These are phyloP conservation scores for Colletotrichum lupini DNA, from an alignment of 2,329 filamentous ascomycete species.

Conservation along the genomic window DNA sequence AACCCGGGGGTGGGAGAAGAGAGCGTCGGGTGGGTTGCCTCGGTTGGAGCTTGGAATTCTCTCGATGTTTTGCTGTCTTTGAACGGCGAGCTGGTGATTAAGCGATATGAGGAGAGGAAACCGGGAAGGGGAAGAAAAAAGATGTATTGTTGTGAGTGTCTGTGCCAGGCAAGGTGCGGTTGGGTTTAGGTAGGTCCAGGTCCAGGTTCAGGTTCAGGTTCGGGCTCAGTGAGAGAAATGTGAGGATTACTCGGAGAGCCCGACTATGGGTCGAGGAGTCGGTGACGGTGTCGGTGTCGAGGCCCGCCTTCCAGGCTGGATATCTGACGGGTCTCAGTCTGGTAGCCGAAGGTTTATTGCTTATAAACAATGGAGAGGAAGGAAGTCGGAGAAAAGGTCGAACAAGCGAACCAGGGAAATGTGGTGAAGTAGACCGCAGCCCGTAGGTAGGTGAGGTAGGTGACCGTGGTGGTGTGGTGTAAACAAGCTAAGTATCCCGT, in stretches of 20 bases:
- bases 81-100: no score
- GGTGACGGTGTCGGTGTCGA: neutral
- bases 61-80: neutral
- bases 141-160: neutral
- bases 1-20: neutral
- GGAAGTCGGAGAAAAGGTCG: neutral
- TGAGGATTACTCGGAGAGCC: constrained; percentile 9
- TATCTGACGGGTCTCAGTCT: neutral
- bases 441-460: neutral
- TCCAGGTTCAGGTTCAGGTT: neutral
- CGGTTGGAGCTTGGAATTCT: constrained; percentile 7
- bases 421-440: neutral
- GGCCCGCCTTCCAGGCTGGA: neutral
- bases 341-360: neutral
- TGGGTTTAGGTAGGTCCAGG: neutral
- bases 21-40: constrained; percentile 13
- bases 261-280: constrained; percentile 2
- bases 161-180: neutral
- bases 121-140: neutral
- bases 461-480: neutral
- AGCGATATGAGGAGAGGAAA: neutral
- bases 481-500: neutral
- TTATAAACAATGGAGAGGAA: neutral
- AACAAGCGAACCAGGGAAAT: neutral
- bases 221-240: neutral